Evolutionary conservation across 2,329 filamentous ascomycete species (phyloP), one percentile per base, ranked within the genome.

Genomic region (Monosporascus sp.): DNA sequence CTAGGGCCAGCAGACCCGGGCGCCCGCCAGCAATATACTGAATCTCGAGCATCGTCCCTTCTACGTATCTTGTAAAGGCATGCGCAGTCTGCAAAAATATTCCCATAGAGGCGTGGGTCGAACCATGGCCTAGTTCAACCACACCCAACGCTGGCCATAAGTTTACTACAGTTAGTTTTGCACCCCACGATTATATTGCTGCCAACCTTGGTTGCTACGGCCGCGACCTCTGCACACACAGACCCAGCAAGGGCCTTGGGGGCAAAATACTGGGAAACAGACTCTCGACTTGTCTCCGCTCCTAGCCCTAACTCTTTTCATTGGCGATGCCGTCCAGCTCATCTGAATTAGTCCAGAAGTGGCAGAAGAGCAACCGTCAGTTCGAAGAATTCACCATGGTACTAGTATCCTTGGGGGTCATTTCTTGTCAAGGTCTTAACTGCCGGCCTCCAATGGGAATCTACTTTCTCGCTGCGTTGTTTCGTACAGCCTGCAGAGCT

Each of bases 41-140:
- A n/a, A 7, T 46, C 22, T n/a, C 20, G 43, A n/a, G 43, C 43
- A 22, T 16, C 14, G 16, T 7, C 26, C 56, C 51, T 56, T 50
- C 54, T 64, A 61, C 59, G 57, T 58, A 60, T 53, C 61, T 61
- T 51, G 57, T 62, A 63, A 58, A 59, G 58, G 58, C 57, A 64
- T 58, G 60, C 61, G 61, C 61, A 62, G 56, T 55, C 53, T 63
- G 62, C 60, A 56, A 59, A 56, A 58, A 59, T 58, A 61, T 57
- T 60, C 56, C 51, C 59, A 54, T 60, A 64, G 58, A 65, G 62
- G 62, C 63, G 60, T 64, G 62, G 66, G 64, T 66, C 64, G 64
- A 67, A 60, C 63, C 62, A 59, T 63, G 60, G 60, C 63, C 62
- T 59, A 62, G 63, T 64, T 60, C 52, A 62, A 61, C 61, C 56